These are phyloP conservation scores for Camillea tinctor DNA, from an alignment of 2,329 filamentous ascomycete species.

Conservation along the genomic window DNA sequence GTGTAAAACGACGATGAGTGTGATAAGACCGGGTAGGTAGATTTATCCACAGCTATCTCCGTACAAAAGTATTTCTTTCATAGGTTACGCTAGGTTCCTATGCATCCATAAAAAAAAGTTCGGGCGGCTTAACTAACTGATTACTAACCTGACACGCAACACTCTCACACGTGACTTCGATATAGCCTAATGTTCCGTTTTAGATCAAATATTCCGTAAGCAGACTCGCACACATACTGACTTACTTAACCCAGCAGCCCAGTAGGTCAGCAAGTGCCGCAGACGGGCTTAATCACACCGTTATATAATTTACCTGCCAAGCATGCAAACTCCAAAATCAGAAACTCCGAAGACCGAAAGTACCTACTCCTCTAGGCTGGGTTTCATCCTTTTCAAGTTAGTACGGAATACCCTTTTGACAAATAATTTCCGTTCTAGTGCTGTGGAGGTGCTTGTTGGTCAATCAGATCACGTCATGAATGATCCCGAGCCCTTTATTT, in stretches of 20 bases:
- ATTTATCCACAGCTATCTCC: too few relatives aligned
- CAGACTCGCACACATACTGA: neutral
- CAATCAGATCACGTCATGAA: conserved; percentile 1
- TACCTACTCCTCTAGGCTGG: neutral
- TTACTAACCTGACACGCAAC: neutral
- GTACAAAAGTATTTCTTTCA: neutral
- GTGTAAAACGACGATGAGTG: too few relatives aligned
- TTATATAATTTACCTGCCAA: neutral
- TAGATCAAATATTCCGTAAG: neutral
- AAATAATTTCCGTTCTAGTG: conserved; percentile 1
- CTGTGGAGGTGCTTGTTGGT: neutral
- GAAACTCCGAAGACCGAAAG: neutral
- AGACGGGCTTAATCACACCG: neutral
- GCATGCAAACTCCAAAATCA: neutral
- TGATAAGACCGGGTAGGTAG: too few relatives aligned
- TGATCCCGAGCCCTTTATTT: neutral
- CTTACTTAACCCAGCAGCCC: too few relatives aligned
- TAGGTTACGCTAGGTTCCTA: neutral
- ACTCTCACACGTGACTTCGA: neutral
- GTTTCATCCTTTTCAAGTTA: neutral
- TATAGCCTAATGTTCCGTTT: neutral
- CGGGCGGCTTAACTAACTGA: neutral
- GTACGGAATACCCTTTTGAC: neutral
- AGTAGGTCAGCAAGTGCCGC: neutral
- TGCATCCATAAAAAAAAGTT: neutral